These are phyloP conservation scores for Mitragyna speciosa DNA, from an alignment of 257 asterid species.

Conservation along the genomic window DNA sequence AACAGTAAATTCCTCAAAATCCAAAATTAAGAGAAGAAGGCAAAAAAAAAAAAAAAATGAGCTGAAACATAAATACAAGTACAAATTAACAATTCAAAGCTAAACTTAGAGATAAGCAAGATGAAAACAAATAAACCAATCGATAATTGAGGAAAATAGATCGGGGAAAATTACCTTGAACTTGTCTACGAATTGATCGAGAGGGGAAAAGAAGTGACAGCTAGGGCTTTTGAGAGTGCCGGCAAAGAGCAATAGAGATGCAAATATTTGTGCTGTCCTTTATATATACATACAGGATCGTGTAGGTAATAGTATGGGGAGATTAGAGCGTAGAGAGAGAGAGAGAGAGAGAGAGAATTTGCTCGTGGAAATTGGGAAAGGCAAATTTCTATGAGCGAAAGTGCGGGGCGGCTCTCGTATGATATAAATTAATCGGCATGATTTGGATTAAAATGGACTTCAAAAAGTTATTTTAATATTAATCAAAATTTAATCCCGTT, in stretches of 20 bases:
- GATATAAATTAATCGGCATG: background rate
- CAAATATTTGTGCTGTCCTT: background rate
- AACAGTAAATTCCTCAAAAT: background rate
- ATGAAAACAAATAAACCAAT: background rate
- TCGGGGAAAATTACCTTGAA: slow-evolving; percentile 18
- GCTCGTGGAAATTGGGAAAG: slow-evolving; percentile 6
- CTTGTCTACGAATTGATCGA: background rate
- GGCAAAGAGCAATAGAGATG: slow-evolving; percentile 16
- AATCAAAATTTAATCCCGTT: too few relatives aligned
- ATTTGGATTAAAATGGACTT: background rate
- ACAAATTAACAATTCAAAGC: background rate
- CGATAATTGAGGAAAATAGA: background rate
- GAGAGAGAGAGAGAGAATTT: slow-evolving; percentile 5
- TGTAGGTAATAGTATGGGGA: background rate
- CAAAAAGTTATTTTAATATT: background rate
- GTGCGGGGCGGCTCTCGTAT: slow-evolving; percentile 18
- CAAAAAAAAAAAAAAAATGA: background rate
- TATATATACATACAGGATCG: background rate
- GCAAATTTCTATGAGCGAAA: slow-evolving; percentile 5
- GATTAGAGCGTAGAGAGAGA: slow-evolving; percentile 15
- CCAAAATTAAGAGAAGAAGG: background rate
- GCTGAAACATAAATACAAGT: background rate
- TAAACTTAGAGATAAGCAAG: background rate
- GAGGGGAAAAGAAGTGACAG: background rate
- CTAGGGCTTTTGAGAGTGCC: slow-evolving; percentile 37